Base-by-base conservation (phyloP, 176 grass and related monocot species). In the Saccharum officinarum region DNA sequence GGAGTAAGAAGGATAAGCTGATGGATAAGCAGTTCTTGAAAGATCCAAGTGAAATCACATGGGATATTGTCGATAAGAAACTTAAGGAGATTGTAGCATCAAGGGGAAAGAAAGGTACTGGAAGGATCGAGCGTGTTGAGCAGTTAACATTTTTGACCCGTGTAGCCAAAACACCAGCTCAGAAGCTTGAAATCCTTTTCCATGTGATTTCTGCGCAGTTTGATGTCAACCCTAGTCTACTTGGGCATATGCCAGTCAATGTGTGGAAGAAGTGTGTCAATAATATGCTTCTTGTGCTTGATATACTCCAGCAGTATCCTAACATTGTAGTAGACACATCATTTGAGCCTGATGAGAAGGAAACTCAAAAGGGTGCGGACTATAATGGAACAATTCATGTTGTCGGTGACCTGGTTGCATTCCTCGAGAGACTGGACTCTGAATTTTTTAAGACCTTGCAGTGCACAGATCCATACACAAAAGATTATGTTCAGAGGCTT, bases 211-310 rank as follows among this genome's bases (percentile, higher is more conserved):
- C 96, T 23, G 89, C 96, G 26, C 96, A 98, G 65, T 98, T 98
- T 92, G 96, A 98, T 85, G 90, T 98, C 50, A 98, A 98, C 65
- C 96, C 96, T 49, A 95, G 93, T 70, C 94, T 95, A 73, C 89
- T 98, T 67, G 96, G 96, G 49, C 96, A 98, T 82, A 98, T 98
- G 93, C 96, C 96, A 66, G 69, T 94, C 72, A 88, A 90, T 23
- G 77, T 98, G 77, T 98, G 96, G 96, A 98, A 95, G 78, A 94
- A 91, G 83, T 92, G 93, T 90, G 96, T 95, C 59, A 86, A 69
- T 47, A 98, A 98, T 46, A 92, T 98, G 87, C 93, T 98, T 22
- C 83, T 95, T 71, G 91, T 92, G 38, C 92, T 98, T 72, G 96
- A 98, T 82, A 94, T 98, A 66, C 96, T 98, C n/a, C 81, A 94